Percentiles rank a stretch among this genome's conserved stretches.
These are phyloP conservation scores for Hordeum pubiflorum DNA, from an alignment of 202 grass and related monocot genomes.

Conservation along the genomic window DNA sequence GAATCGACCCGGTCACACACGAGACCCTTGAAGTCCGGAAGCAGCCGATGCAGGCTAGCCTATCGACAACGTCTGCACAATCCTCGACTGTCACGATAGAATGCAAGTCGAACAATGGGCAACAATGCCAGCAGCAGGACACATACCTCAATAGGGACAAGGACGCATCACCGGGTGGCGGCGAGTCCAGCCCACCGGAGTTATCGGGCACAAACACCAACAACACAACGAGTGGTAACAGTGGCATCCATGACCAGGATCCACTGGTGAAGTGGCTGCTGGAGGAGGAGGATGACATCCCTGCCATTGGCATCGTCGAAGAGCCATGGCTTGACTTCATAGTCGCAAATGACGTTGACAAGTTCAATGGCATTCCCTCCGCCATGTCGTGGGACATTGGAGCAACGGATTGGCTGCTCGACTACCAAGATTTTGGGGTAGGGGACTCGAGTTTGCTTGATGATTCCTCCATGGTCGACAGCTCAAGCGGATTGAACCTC, in stretches of 20 bases:
- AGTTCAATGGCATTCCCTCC: slow-evolving; percentile 27
- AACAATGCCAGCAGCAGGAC: background rate
- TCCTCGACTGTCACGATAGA: slow-evolving; percentile 48
- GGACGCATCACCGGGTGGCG: background rate
- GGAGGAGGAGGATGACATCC: slow-evolving; percentile 61
- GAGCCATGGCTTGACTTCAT: slow-evolving; percentile 57
- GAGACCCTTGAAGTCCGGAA: slow-evolving; percentile 28
- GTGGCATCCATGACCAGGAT: slow-evolving; percentile 34
- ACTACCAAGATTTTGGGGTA: slow-evolving; percentile 58
- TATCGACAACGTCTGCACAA: slow-evolving; percentile 30
- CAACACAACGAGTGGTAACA: background rate
- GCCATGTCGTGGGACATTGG: slow-evolving; percentile 34
- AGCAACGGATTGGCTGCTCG: slow-evolving; percentile 58
- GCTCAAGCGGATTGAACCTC: slow-evolving; percentile 34
- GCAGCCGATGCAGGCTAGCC: slow-evolving; percentile 3
- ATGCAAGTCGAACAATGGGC: slow-evolving; percentile 31
- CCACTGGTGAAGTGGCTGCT: slow-evolving; percentile 51
- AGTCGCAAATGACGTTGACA: slow-evolving; percentile 18
- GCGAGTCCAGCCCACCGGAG: slow-evolving; percentile 34
- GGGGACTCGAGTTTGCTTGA: slow-evolving; percentile 22
- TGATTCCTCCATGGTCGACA: slow-evolving; percentile 31
- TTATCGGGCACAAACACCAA: slow-evolving; percentile 42
- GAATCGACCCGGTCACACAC: slow-evolving; percentile 76
- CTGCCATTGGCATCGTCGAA: slow-evolving; percentile 21
- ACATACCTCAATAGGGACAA: background rate